Conservation (phyloP, 2,329 filamentous ascomycete species). For the Nothopassalora personata region DNA sequence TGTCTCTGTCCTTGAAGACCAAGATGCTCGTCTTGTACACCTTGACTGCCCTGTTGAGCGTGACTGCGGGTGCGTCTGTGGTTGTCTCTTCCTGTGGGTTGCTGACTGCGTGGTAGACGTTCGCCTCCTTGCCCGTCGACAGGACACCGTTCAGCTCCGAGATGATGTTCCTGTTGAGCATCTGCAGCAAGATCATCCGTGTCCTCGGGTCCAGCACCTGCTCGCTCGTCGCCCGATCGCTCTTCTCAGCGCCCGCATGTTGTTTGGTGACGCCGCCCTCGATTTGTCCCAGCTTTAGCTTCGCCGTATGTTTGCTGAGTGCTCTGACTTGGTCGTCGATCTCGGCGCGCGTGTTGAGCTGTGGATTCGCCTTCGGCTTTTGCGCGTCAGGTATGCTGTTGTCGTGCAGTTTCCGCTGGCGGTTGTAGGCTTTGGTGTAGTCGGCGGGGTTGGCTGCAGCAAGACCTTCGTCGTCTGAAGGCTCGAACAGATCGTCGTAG, state of each 20-base stretch:
- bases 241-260: slow-evolving; percentile 56
- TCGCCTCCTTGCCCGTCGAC: slow-evolving; percentile 95
- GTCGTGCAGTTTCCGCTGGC: slow-evolving; percentile 65
- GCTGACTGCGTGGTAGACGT: slow-evolving; percentile 86
- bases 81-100: slow-evolving; percentile 51
- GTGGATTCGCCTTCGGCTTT: slow-evolving; percentile 67
- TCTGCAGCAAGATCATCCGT: slow-evolving; percentile 89
- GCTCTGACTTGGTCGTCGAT: slow-evolving; percentile 84
- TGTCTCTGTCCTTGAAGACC: slow-evolving; percentile 95
- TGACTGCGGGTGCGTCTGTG: slow-evolving; percentile 38
- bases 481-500: slow-evolving; percentile 51
- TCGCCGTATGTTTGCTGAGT: slow-evolving; percentile 77
- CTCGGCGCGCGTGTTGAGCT: slow-evolving; percentile 71
- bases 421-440: slow-evolving; percentile 82
- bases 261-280: slow-evolving; percentile 49
- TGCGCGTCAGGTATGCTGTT: slow-evolving; percentile 44
- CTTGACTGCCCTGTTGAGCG: slow-evolving; percentile 82
- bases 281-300: slow-evolving; percentile 69
- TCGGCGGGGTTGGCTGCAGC: slow-evolving; percentile 57
- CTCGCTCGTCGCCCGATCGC: slow-evolving; percentile 87
- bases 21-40: slow-evolving; percentile 98
- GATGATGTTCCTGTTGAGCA: slow-evolving; percentile 87
- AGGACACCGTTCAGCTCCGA: slow-evolving; percentile 91
- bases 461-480: slow-evolving; percentile 53
- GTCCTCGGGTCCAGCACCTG: slow-evolving; percentile 92